Base-by-base conservation (phyloP, 345 rosid species). In the Linum usitatissimum region DNA sequence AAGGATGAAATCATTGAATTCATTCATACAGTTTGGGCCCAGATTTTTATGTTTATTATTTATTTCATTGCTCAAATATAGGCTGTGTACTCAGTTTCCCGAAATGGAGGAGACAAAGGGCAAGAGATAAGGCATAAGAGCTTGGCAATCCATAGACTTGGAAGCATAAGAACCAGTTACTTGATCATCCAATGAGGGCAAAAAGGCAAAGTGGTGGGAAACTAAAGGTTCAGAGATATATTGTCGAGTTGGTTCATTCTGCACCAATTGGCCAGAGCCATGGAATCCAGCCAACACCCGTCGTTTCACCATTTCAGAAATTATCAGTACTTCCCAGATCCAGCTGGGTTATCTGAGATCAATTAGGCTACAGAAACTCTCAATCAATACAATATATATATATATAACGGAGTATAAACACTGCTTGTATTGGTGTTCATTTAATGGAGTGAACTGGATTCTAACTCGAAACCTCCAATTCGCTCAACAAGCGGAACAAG, bases 81-180 rank as follows among this genome's bases (percentile, higher is more conserved):
- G 51, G 17, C 15, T 45, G 3, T 3, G 51, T 45, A 45, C 51
- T 45, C 51, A 45, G 21, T 55, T 55, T 55, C 59, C 59, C 3
- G 3, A 54, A n/a, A n/a, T 54, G 57, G 57, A 5, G 19, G 20
- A 6, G 57, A 54, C 48, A 45, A 10, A 6, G 21, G 21, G 59
- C 7, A 28, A 55, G 9, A 55, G 30, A 55, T 20, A 18, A 55
- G 59, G 30, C 30, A 55, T 6, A 8, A 55, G 59, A 28, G 59
- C 51, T 45, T 45, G 1, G 15, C 5, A 45, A 55, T 12, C 30
- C 30, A 28, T 17, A 28, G 59, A 55, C 59, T 55, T 55, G 59
- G 59, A 55, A 55, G 59, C 23, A 55, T 20, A 10, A 55, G 6
- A 55, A 19, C 59, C 59, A 55, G 18, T 53, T 53, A 53, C 18